Evolutionary conservation across 257 asterid genomes (phyloP).

Genomic region (Cynanchum wilfordii): DNA sequence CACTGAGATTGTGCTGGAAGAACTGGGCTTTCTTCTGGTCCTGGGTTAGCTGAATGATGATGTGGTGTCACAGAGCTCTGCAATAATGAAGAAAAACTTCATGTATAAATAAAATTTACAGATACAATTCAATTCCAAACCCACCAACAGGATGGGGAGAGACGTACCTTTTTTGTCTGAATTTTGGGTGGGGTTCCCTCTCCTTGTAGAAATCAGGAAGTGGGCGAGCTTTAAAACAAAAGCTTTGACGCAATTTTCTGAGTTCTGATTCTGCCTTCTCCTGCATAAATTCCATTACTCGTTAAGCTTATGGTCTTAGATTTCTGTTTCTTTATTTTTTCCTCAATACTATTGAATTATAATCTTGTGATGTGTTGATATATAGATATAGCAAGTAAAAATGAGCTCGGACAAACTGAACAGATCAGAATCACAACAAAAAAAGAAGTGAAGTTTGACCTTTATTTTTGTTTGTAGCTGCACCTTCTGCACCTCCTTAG

Average conservation of each 20-base stretch:
- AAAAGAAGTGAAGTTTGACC: conserved; percentile 33
- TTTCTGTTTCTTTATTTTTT: neutral
- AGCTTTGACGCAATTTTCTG: conserved; percentile 55
- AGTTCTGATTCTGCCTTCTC: conserved; percentile 71
- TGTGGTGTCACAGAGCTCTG: conserved; percentile 45
- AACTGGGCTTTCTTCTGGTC: conserved; percentile 34
- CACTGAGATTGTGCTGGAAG: conserved; percentile 45
- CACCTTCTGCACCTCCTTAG: conserved; percentile 49
- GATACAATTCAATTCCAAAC: no score
- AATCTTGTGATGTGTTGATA: no score
- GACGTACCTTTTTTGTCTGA: conserved; percentile 38
- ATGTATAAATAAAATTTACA: neutral
- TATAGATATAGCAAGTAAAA: neutral
- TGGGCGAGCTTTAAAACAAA: conserved; percentile 84
- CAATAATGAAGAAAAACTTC: conserved; percentile 5
- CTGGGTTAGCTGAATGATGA: conserved; percentile 36
- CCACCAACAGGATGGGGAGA: no score
- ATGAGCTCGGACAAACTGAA: neutral
- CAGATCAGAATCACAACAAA: neutral
- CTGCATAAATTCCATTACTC: conserved; percentile 32
- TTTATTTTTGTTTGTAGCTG: conserved; percentile 53
- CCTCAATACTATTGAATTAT: neutral
- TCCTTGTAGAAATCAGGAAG: conserved; percentile 70
- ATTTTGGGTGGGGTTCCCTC: conserved; percentile 35
- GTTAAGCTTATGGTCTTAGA: neutral